These are phyloP conservation scores for Whalleya microplaca DNA, from an alignment of 2,329 filamentous ascomycete species.

Conservation along the genomic window DNA sequence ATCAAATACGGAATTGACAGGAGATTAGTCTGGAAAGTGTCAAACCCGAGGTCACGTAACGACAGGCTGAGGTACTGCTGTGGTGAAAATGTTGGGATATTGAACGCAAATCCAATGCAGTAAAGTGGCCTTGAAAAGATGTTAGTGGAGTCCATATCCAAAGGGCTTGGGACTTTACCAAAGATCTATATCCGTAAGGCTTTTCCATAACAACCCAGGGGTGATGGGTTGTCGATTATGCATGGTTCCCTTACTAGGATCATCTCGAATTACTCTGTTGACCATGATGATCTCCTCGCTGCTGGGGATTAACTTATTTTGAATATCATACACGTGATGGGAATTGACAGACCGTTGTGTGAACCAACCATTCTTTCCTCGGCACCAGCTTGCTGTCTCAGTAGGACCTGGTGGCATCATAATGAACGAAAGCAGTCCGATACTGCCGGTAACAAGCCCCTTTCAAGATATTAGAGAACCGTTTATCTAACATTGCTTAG, in stretches of 20 bases:
- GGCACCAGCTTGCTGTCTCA: slow-evolving; percentile 52
- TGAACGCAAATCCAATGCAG: slow-evolving; percentile 48
- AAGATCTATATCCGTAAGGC: slow-evolving; percentile 56
- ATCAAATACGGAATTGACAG: slow-evolving; percentile 52
- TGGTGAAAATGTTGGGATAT: slow-evolving; percentile 52
- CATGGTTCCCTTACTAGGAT: slow-evolving; percentile 60
- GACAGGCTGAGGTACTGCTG: slow-evolving; percentile 55
- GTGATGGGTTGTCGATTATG: slow-evolving; percentile 60
- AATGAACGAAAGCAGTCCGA: slow-evolving; percentile 55
- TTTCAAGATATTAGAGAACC: slow-evolving; percentile 3
- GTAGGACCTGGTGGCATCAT: slow-evolving; percentile 53
- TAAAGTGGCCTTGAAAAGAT: slow-evolving; percentile 29
- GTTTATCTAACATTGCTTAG: slow-evolving; percentile 30
- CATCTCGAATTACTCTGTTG: slow-evolving; percentile 58
- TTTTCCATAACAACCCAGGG: slow-evolving; percentile 48
- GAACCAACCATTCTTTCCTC: slow-evolving; percentile 57
- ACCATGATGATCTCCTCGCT: slow-evolving; percentile 59
- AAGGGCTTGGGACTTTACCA: slow-evolving; percentile 37
- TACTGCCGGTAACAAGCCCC: slow-evolving; percentile 34
- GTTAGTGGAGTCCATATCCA: neutral
- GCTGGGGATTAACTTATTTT: neutral
- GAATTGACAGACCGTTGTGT: slow-evolving; percentile 43
- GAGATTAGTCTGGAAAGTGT: slow-evolving; percentile 58
- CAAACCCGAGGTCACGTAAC: slow-evolving; percentile 53
- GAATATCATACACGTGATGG: neutral